These are phyloP conservation scores for Trypanosoma lewisi DNA, from an alignment of 208 protist genomes.

Conservation along the genomic window DNA sequence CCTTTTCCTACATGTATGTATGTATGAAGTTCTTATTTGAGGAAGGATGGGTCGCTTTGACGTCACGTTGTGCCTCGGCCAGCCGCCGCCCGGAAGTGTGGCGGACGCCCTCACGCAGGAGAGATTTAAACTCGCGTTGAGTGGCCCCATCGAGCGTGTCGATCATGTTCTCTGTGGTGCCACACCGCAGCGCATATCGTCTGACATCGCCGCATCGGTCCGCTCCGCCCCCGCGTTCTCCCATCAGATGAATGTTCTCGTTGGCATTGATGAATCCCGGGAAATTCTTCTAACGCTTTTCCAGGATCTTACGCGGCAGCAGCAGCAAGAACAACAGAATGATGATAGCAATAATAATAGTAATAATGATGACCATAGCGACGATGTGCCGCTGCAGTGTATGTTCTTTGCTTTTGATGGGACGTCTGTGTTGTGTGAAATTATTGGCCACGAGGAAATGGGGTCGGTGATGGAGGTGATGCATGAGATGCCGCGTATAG, in stretches of 20 bases:
- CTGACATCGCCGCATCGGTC: slow-evolving; percentile 31
- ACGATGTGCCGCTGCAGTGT: slow-evolving; percentile 36
- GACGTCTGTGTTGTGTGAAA: slow-evolving; percentile 33
- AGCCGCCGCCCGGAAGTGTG: slow-evolving; percentile 6
- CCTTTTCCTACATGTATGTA: slow-evolving; percentile 20
- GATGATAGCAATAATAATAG: too few relatives aligned
- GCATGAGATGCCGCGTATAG: slow-evolving; percentile 19
- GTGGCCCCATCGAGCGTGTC: slow-evolving; percentile 18
- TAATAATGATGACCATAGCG: background rate
- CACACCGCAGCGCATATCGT: slow-evolving; percentile 41
- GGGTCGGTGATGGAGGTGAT: slow-evolving; percentile 13
- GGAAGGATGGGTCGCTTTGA: slow-evolving; percentile 39
- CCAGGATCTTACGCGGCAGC: slow-evolving; percentile 1
- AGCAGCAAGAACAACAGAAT: background rate
- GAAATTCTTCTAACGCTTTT: slow-evolving; percentile 11
- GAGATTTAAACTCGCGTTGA: slow-evolving; percentile 27
- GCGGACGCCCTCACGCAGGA: slow-evolving; percentile 18
- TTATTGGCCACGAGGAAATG: slow-evolving; percentile 22
- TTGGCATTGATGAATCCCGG: slow-evolving; percentile 15
- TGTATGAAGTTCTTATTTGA: slow-evolving; percentile 5
- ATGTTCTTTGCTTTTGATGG: slow-evolving; percentile 59
- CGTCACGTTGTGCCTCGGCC: slow-evolving; percentile 46
- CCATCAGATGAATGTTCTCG: slow-evolving; percentile 37
- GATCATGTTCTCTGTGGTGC: slow-evolving; percentile 42
- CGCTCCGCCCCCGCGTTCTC: slow-evolving; percentile 31